Evolutionary conservation across 2,329 filamentous ascomycete genomes (phyloP).

Genomic region (Diaporthe humulicola): DNA sequence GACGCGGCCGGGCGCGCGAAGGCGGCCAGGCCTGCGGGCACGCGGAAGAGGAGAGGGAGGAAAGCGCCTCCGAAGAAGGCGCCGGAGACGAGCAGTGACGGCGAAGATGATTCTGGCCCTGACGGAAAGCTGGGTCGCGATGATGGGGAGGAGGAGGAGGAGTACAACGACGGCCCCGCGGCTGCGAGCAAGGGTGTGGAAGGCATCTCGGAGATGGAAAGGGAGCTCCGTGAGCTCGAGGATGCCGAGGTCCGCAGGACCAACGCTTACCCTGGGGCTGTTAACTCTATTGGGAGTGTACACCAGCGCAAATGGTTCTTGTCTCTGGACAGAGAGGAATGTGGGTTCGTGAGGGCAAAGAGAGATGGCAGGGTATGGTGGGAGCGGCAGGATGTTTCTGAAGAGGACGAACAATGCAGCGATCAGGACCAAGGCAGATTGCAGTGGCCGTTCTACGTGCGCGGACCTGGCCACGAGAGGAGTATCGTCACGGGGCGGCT

Average conservation of each 20-base stretch:
- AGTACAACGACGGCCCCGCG: slow-evolving; percentile 43
- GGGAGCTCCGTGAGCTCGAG: slow-evolving; percentile 59
- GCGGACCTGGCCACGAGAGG: slow-evolving; percentile 71
- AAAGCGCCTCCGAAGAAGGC: not conserved
- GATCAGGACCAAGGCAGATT: slow-evolving; percentile 44
- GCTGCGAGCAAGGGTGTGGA: slow-evolving; percentile 38
- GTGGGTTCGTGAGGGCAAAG: slow-evolving; percentile 65
- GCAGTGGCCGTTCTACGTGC: slow-evolving; percentile 72
- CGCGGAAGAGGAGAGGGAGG: slow-evolving; percentile 11
- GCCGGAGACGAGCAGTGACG: slow-evolving; percentile 45
- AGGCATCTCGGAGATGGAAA: slow-evolving; percentile 52
- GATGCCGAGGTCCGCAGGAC: slow-evolving; percentile 67
- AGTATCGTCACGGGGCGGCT: slow-evolving; percentile 75
- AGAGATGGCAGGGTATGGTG: slow-evolving; percentile 44
- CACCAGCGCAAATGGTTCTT: slow-evolving; percentile 78
- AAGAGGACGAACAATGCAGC: slow-evolving; percentile 17
- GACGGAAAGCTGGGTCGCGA: not conserved
- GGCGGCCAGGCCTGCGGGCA: slow-evolving; percentile 22
- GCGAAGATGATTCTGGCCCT: slow-evolving; percentile 38
- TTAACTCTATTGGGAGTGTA: slow-evolving; percentile 75
- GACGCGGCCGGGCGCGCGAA: slow-evolving; percentile 37
- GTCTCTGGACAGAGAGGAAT: slow-evolving; percentile 70
- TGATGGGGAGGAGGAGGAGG: slow-evolving; percentile 28
- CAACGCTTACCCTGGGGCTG: slow-evolving; percentile 77
- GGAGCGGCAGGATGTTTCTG: slow-evolving; percentile 41